Evolutionary conservation across 176 grass and related monocot species (phyloP).

Genomic region (Poa annua): DNA sequence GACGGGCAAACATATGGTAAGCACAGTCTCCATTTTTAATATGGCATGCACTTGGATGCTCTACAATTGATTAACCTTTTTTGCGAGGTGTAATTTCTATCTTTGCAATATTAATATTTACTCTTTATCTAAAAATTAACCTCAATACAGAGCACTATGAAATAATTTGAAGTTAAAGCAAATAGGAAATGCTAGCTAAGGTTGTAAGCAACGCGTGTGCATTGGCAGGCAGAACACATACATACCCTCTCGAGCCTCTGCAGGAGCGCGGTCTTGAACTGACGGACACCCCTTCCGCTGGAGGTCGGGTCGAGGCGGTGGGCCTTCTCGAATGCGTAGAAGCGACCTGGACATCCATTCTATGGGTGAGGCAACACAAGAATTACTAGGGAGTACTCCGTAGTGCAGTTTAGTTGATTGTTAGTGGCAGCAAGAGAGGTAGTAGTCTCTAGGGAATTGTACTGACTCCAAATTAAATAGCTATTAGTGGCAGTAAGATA

Average conservation of each 20-base stretch:
- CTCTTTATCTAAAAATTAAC: no score
- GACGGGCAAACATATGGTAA: neutral
- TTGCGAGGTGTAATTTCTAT: no score
- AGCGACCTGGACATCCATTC: constrained; percentile 49
- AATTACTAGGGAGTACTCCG: no score
- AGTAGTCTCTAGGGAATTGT: no score
- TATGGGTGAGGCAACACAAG: neutral
- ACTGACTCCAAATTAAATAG: no score
- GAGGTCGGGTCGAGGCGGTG: constrained; percentile 79
- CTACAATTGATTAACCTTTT: neutral
- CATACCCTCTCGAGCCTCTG: constrained; percentile 70
- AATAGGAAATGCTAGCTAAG: no score
- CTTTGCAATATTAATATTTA: no score
- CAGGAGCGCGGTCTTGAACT: constrained; percentile 82
- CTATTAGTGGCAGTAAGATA: neutral
- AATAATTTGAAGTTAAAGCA: neutral
- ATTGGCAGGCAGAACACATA: neutral
- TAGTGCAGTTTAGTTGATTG: no score
- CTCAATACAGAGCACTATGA: neutral
- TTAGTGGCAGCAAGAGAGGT: no score
- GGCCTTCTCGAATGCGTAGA: constrained; percentile 91
- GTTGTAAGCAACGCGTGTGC: no score
- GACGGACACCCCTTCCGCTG: constrained; percentile 77
- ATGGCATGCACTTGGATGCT: neutral
- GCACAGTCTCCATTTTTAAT: neutral